phyloP scores from a whole-genome alignment of 2,329 filamentous ascomycete genomes.

The Periconia sp. region DNA sequence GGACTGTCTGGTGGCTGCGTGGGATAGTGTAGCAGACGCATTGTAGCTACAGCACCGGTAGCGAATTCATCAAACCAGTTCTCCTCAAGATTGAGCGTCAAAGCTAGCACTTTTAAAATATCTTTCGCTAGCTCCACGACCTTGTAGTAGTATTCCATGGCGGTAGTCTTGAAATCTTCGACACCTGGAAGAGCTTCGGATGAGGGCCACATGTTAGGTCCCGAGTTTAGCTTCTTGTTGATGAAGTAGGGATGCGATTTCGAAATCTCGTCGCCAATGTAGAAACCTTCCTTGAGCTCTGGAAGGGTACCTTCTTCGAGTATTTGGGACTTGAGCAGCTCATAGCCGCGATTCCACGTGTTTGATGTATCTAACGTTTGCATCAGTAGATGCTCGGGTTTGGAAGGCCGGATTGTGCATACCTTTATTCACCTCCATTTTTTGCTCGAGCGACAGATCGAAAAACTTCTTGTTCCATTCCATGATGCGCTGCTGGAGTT shows the following conservation, averaged over 20 bases:
- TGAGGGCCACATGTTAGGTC: constrained; percentile 51
- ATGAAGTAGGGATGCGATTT: constrained; percentile 46
- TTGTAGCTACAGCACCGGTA: constrained; percentile 46
- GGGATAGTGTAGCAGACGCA: constrained; percentile 53
- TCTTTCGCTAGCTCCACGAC: constrained; percentile 50
- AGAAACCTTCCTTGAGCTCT: constrained; percentile 53
- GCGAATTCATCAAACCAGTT: constrained; percentile 47
- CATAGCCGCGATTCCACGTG: constrained; percentile 52
- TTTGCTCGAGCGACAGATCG: constrained; percentile 48
- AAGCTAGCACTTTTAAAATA: constrained; percentile 49
- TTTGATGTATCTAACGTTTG: constrained; percentile 38
- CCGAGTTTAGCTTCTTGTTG: constrained; percentile 47
- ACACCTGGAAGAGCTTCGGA: constrained; percentile 19
- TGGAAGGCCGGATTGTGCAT: neutral
- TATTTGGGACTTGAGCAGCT: constrained; percentile 50
- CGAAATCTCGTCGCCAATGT: constrained; percentile 51
- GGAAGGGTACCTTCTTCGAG: constrained; percentile 50
- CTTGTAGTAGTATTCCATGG: constrained; percentile 49
- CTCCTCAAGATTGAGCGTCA: constrained; percentile 48
- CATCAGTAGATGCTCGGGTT: neutral
- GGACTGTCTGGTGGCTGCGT: constrained; percentile 47
- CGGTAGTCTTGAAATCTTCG: constrained; percentile 44
- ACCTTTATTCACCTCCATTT: constrained; percentile 48
- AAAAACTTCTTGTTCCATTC: constrained; percentile 50
- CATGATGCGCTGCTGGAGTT: constrained; percentile 48